phyloP scores from a whole-genome alignment of 73 alveolate species.

The Tetrahymena borealis region DNA sequence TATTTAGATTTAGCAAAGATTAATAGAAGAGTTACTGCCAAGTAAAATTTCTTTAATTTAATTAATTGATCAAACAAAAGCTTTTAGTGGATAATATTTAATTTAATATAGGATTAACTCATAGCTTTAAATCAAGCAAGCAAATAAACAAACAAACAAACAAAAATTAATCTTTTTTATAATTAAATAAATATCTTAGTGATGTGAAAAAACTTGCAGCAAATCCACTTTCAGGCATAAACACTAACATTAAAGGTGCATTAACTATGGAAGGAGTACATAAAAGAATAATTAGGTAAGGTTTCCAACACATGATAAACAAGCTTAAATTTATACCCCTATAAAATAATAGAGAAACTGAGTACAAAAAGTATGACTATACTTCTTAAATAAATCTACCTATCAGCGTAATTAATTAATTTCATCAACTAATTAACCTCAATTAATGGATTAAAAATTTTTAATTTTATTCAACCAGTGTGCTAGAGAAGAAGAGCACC shows the following conservation, averaged over 20 bases:
- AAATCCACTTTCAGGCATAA: not conserved
- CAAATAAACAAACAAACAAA: not conserved
- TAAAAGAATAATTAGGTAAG: not conserved
- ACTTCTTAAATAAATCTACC: not conserved
- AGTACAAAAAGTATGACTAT: not conserved
- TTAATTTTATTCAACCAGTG: not conserved
- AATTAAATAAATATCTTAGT: not conserved
- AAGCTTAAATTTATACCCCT: not conserved
- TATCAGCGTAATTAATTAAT: not conserved
- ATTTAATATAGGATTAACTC: too few relatives aligned
- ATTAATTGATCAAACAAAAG: not conserved
- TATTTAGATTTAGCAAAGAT: not conserved
- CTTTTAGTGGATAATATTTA: not conserved
- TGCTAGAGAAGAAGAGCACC: not conserved
- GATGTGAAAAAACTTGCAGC: not conserved
- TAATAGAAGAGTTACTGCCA: constrained; percentile 1
- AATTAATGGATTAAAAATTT: too few relatives aligned
- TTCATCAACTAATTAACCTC: not conserved
- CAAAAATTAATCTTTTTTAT: not conserved
- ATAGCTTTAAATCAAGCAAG: too few relatives aligned
- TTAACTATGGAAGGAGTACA: not conserved
- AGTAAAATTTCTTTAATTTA: not conserved
- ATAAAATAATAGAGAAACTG: not conserved
- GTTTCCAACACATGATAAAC: not conserved
- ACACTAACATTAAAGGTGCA: not conserved